Evolutionary conservation across 75 land plant species (phyloP).

Genomic region (Sequoiadendron giganteum): DNA sequence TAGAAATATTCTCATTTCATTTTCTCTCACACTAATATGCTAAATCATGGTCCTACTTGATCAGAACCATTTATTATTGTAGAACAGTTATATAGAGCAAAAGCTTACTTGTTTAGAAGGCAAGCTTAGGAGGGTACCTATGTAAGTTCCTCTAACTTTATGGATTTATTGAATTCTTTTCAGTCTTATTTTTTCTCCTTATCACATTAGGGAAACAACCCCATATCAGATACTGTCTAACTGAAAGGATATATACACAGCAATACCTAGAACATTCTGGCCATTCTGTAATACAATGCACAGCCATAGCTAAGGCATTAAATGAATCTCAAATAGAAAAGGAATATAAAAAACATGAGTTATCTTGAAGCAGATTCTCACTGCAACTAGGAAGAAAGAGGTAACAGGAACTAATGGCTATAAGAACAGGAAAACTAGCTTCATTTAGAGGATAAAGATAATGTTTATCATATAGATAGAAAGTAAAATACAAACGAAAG

Average conservation of each 20-base stretch:
- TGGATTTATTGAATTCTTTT: not conserved
- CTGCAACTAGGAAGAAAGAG: not conserved
- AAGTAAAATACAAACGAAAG: not conserved
- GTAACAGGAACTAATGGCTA: not conserved
- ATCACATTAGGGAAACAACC: not conserved
- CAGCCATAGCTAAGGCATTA: not conserved
- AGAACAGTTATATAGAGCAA: not conserved
- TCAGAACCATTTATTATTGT: not conserved
- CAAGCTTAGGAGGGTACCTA: not conserved
- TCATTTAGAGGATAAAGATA: not conserved
- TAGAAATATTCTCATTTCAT: not conserved
- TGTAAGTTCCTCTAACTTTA: not conserved
- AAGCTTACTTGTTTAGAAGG: not conserved
- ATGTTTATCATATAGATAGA: not conserved
- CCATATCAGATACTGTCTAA: not conserved
- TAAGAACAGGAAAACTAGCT: not conserved
- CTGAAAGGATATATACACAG: not conserved
- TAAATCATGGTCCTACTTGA: not conserved
- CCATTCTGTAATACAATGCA: not conserved
- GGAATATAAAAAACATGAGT: not conserved
- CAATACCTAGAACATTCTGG: not conserved
- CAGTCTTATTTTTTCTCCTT: not conserved
- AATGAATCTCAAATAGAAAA: not conserved
- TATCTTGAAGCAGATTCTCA: not conserved
- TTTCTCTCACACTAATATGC: not conserved